Evolutionary conservation across 257 asterid genomes (phyloP).

Genomic region (Solanum pennellii): DNA sequence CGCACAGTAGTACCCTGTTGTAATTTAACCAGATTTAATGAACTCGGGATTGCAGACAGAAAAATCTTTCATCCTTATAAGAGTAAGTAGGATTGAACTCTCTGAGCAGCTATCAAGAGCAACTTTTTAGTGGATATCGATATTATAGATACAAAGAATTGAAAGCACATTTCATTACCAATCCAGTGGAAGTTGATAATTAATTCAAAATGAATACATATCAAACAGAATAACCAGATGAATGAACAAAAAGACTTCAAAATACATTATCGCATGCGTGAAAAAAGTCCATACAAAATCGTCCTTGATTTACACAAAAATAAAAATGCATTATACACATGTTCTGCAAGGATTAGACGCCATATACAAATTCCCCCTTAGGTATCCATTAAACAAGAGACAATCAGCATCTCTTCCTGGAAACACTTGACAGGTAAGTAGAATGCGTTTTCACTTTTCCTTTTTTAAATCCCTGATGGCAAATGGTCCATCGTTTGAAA

Average conservation of each 20-base stretch:
- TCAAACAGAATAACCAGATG: neutral
- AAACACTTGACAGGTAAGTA: neutral
- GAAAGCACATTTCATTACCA: neutral
- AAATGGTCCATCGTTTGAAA: neutral
- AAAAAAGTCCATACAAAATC: neutral
- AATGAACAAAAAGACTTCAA: neutral
- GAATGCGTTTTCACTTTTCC: neutral
- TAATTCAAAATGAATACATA: neutral
- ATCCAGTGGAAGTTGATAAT: neutral
- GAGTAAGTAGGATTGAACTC: neutral
- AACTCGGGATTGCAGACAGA: neutral
- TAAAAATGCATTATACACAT: neutral
- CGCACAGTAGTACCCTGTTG: conserved; percentile 86
- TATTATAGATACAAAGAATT: neutral
- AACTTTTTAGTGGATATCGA: neutral
- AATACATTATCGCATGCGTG: neutral
- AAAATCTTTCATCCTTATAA: neutral
- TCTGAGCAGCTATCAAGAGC: neutral
- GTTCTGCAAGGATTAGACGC: neutral
- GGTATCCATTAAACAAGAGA: neutral
- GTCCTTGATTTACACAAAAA: neutral
- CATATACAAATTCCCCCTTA: neutral
- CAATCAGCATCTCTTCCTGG: neutral
- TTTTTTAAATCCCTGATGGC: neutral
- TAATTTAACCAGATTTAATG: neutral